Conservation (phyloP, 2,329 filamentous ascomycete genomes). For the Diaporthe nobilis region DNA sequence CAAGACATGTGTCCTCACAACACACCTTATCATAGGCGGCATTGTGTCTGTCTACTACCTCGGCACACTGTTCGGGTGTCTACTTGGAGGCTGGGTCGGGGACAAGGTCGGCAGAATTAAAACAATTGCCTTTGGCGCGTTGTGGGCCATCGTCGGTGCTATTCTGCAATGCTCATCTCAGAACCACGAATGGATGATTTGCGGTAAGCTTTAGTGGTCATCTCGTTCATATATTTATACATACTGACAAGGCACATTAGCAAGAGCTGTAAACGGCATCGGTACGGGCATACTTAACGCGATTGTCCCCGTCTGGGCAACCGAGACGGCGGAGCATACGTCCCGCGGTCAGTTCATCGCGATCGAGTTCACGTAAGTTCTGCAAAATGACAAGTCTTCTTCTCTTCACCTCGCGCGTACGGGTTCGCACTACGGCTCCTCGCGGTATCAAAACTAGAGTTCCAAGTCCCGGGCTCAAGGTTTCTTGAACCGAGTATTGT, state of each 20-base stretch:
- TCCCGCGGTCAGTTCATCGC: slow-evolving; percentile 78
- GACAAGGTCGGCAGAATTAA: slow-evolving; percentile 74
- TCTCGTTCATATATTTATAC: not conserved
- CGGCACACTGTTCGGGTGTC: slow-evolving; percentile 73
- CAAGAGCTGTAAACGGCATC: slow-evolving; percentile 73
- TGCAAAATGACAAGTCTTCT: not conserved
- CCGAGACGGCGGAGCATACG: slow-evolving; percentile 77
- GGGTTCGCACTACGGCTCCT: not conserved
- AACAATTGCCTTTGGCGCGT: slow-evolving; percentile 72
- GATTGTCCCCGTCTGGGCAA: slow-evolving; percentile 80
- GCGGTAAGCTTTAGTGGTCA: slow-evolving; percentile 57
- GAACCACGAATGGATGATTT: slow-evolving; percentile 80
- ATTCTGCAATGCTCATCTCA: slow-evolving; percentile 75
- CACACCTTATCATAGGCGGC: slow-evolving; percentile 57
- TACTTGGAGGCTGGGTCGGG: slow-evolving; percentile 74
- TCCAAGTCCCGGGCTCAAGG: not conserved
- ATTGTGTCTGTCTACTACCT: slow-evolving; percentile 71
- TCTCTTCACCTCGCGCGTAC: no score
- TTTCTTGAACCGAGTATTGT: not conserved
- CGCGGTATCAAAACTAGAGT: not conserved
- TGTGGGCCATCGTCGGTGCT: slow-evolving; percentile 73
- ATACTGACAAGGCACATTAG: slow-evolving; percentile 47
- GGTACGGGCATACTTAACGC: slow-evolving; percentile 80
- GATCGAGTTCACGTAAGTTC: slow-evolving; percentile 74
- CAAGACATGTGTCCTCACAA: not conserved